Evolutionary conservation across 805 yeast species (phyloP).

Genomic region (Candida gorgasii): DNA sequence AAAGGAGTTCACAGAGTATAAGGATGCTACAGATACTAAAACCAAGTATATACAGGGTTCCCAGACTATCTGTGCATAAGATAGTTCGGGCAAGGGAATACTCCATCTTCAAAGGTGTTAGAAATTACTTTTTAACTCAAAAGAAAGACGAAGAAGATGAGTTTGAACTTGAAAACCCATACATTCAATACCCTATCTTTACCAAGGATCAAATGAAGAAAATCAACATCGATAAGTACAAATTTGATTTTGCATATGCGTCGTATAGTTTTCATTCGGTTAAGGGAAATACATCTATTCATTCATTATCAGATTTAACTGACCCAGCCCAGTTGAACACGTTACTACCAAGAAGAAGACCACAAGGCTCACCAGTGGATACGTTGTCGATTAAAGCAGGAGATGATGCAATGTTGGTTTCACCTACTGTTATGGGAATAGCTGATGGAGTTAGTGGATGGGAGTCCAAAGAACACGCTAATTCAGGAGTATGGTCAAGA

Average conservation of each 20-base stretch:
- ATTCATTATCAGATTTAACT: slow-evolving; percentile 51
- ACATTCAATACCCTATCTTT: slow-evolving; percentile 41
- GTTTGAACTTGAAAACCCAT: slow-evolving; percentile 34
- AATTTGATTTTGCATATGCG: slow-evolving; percentile 46
- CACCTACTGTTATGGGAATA: slow-evolving; percentile 52
- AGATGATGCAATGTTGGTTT: slow-evolving; percentile 58
- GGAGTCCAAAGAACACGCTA: slow-evolving; percentile 46
- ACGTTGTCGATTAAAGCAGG: slow-evolving; percentile 55
- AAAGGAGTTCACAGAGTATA: neutral
- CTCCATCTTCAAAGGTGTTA: slow-evolving; percentile 21
- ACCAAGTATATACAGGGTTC: no score
- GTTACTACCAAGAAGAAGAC: slow-evolving; percentile 49
- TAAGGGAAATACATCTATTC: slow-evolving; percentile 39
- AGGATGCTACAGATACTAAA: no score
- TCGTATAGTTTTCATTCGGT: slow-evolving; percentile 51
- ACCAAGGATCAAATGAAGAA: slow-evolving; percentile 40
- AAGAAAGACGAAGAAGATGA: slow-evolving; percentile 15
- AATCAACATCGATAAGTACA: slow-evolving; percentile 39
- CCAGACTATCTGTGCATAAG: no score
- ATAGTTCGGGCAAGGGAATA: no score
- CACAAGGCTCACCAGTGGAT: slow-evolving; percentile 53
- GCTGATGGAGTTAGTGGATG: slow-evolving; percentile 63
- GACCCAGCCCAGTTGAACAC: slow-evolving; percentile 48
- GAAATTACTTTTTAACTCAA: slow-evolving; percentile 22
- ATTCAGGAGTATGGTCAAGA: slow-evolving; percentile 55